A percentile compares a stretch with the other conserved stretches of the same genome.
Evolutionary conservation across 345 rosid genomes (phyloP).

Genomic region (Alliaria petiolata): DNA sequence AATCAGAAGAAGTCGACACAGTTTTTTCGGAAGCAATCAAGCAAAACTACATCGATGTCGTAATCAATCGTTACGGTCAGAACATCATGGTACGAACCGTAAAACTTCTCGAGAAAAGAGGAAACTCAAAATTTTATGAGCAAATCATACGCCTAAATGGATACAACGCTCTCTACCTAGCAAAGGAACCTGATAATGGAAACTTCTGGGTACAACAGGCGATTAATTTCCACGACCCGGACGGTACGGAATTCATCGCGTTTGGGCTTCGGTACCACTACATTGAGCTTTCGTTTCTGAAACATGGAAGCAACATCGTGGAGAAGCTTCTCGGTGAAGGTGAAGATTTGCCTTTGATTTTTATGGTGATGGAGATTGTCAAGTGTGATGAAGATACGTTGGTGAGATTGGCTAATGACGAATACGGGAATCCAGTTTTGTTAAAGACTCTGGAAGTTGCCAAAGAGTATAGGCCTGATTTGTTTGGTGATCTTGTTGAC

Average conservation of each 20-base stretch:
- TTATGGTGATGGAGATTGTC: not conserved
- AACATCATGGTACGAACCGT: not conserved
- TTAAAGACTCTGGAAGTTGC: not conserved
- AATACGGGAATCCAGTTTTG: not conserved
- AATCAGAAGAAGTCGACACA: not conserved
- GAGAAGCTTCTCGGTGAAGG: not conserved
- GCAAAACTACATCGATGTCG: not conserved
- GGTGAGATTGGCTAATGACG: not conserved
- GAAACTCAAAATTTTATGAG: not conserved
- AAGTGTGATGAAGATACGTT: not conserved
- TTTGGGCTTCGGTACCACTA: not conserved
- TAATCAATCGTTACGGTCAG: not conserved
- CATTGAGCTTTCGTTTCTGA: slow-evolving; percentile 16
- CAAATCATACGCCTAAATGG: not conserved
- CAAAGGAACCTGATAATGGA: not conserved
- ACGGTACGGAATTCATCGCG: not conserved
- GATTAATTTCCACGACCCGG: not conserved
- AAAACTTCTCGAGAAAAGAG: not conserved
- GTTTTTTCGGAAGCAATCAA: not conserved
- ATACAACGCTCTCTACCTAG: not conserved
- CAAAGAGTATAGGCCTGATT: not conserved
- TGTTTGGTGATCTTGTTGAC: not conserved
- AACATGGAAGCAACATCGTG: not conserved
- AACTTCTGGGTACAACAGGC: not conserved
- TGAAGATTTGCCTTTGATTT: not conserved